These are phyloP conservation scores for Porphyrellus cyaneotinctus DNA, from an alignment of 768 basidiomycete species.

Conservation along the genomic window DNA sequence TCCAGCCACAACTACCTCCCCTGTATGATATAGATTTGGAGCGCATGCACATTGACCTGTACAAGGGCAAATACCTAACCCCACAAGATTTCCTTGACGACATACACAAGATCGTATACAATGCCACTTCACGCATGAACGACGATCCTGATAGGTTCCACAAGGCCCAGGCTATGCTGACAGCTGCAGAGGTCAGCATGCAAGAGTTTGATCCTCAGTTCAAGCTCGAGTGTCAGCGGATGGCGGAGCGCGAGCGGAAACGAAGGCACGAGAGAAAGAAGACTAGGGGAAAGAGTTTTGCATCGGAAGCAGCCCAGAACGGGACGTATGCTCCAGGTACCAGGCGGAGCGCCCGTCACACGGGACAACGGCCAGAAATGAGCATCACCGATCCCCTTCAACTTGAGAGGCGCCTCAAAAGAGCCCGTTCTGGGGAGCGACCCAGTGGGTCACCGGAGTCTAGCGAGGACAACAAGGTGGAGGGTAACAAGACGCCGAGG, in stretches of 20 bases:
- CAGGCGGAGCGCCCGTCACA: conserved; percentile 68
- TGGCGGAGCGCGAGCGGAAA: conserved; percentile 73
- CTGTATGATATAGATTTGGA: conserved; percentile 91
- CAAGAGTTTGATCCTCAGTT: conserved; percentile 82
- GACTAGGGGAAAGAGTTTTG: conserved; percentile 31
- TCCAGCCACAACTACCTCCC: conserved; percentile 38
- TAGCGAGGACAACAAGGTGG: conserved; percentile 45
- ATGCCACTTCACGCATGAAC: conserved; percentile 51
- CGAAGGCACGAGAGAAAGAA: conserved; percentile 50
- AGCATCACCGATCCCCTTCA: conserved; percentile 70
- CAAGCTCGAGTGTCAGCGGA: conserved; percentile 78
- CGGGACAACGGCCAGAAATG: conserved; percentile 68
- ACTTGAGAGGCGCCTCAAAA: conserved; percentile 71
- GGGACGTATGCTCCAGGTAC: conserved; percentile 45
- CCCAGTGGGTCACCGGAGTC: conserved; percentile 45
- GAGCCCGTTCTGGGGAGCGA: conserved; percentile 58
- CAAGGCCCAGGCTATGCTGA: conserved; percentile 87
- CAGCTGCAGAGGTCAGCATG: conserved; percentile 78
- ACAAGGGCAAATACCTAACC: conserved; percentile 81
- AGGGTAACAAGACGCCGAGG: conserved; percentile 31
- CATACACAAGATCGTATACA: conserved; percentile 75
- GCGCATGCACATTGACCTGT: conserved; percentile 80
- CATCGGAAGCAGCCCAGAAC: conserved; percentile 26
- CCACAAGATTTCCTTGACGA: conserved; percentile 85
- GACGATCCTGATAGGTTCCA: conserved; percentile 73